Evolutionary conservation across 164 flowering plant genomes (phyloP).

Genomic region (Buxus sempervirens): DNA sequence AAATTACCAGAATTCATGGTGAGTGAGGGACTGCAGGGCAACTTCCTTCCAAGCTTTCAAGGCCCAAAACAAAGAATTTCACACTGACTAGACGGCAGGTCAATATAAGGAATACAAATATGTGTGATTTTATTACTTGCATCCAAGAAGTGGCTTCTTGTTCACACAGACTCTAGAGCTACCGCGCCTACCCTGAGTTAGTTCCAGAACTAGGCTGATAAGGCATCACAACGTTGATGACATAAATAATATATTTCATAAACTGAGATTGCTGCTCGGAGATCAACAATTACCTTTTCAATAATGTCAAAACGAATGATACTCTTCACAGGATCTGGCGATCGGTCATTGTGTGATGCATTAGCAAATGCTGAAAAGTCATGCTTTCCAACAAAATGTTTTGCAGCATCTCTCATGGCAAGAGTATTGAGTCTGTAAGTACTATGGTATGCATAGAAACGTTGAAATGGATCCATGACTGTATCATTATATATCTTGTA

Average conservation of each 20-base stretch:
- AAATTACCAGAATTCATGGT: too few relatives aligned
- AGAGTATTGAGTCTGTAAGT: slow-evolving; percentile 54
- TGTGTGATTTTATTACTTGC: background rate
- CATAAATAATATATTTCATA: background rate
- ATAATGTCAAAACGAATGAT: slow-evolving; percentile 67
- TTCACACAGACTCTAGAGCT: background rate
- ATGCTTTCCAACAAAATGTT: slow-evolving; percentile 67
- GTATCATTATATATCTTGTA: slow-evolving; percentile 75
- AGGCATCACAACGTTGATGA: background rate
- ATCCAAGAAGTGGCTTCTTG: background rate
- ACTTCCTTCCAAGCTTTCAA: too few relatives aligned
- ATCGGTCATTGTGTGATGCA: slow-evolving; percentile 48
- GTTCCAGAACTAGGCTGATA: too few relatives aligned
- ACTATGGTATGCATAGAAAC: slow-evolving; percentile 60
- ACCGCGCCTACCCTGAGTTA: too few relatives aligned
- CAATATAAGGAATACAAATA: too few relatives aligned
- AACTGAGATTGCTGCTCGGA: background rate
- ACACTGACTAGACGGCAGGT: too few relatives aligned
- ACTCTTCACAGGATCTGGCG: slow-evolving; percentile 65
- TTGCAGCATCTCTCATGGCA: slow-evolving; percentile 79
- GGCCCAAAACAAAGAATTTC: too few relatives aligned
- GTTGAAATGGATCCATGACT: slow-evolving; percentile 86
- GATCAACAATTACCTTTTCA: slow-evolving; percentile 52
- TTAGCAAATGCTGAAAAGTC: slow-evolving; percentile 88
- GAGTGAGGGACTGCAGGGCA: too few relatives aligned